A percentile compares a stretch with the other conserved stretches of the same genome.
Conservation (phyloP, 768 basidiomycete species). For the Scleroderma citrinum region DNA sequence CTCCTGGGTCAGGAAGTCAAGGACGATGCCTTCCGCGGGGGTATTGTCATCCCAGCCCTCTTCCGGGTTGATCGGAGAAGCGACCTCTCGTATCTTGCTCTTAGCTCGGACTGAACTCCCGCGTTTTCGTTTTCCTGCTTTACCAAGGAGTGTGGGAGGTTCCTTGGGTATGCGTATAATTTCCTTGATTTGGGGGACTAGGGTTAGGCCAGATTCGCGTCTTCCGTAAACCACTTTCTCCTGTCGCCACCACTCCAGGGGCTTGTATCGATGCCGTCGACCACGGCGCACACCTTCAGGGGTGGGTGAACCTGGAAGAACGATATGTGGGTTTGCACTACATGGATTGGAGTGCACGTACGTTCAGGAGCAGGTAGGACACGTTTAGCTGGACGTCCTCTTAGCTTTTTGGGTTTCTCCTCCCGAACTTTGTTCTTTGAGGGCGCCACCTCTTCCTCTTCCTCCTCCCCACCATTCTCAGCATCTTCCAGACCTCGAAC, state of each 20-base stretch:
- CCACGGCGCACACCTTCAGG: constrained; percentile 62
- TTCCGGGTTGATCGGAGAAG: constrained; percentile 47
- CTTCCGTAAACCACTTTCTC: constrained; percentile 84
- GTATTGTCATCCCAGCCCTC: constrained; percentile 89
- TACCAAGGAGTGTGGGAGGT: constrained; percentile 41
- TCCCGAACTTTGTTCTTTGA: constrained; percentile 23
- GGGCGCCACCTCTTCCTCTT: constrained; percentile 24
- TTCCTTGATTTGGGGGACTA: constrained; percentile 63
- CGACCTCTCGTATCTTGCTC: constrained; percentile 27
- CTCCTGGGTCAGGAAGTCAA: constrained; percentile 55
- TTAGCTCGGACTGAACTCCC: constrained; percentile 27
- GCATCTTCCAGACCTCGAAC: constrained; percentile 37
- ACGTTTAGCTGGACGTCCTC: constrained; percentile 16
- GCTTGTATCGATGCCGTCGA: constrained; percentile 57
- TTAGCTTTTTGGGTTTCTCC: constrained; percentile 26
- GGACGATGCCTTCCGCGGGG: constrained; percentile 53
- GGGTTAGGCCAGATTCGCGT: constrained; percentile 41
- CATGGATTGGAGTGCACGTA: constrained; percentile 8
- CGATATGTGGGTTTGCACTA: constrained; percentile 5
- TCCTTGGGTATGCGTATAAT: constrained; percentile 54
- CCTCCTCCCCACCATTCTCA: constrained; percentile 49
- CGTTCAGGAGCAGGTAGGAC: constrained; percentile 16
- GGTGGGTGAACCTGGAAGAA: constrained; percentile 16
- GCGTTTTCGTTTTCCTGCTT: constrained; percentile 32
- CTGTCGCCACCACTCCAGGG: constrained; percentile 90